A percentile compares a stretch with the other conserved stretches of the same genome.
Evolutionary conservation across 257 asterid genomes (phyloP).

Genomic region (Petunia axillaris): DNA sequence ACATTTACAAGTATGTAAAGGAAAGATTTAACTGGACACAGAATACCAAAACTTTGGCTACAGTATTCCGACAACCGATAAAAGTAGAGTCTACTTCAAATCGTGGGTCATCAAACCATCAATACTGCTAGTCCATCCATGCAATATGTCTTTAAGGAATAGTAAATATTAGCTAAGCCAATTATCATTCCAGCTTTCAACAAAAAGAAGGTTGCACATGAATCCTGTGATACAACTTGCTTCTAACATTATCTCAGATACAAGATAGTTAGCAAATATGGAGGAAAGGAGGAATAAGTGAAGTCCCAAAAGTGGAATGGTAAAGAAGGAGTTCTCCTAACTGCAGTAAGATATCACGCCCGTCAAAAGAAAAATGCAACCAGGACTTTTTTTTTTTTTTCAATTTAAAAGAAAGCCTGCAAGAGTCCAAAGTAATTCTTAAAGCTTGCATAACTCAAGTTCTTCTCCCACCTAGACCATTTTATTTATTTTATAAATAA

Average conservation of each 20-base stretch:
- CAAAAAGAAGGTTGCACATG: too few species aligned
- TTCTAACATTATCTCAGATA: background rate
- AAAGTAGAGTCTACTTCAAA: slow-evolving; percentile 7
- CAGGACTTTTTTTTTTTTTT: background rate
- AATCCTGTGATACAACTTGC: slow-evolving; percentile 8
- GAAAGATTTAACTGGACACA: background rate
- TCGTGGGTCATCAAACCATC: background rate
- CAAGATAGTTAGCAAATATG: background rate
- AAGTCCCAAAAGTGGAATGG: background rate
- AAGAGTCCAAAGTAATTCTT: background rate
- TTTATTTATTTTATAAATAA: background rate
- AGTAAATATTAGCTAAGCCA: background rate
- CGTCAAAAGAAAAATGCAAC: background rate
- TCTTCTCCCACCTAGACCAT: background rate
- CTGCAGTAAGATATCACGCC: background rate
- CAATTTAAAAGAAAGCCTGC: background rate
- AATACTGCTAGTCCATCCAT: background rate
- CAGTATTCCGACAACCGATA: background rate
- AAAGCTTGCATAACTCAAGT: slow-evolving; percentile 5
- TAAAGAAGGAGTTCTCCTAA: background rate
- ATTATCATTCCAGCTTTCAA: too few species aligned
- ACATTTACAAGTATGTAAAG: background rate
- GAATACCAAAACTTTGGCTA: background rate
- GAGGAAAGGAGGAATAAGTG: background rate
- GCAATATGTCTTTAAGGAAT: background rate